phyloP scores from a whole-genome alignment of 1,284 basidiomycete species.

The Cryptococcus sp. region DNA sequence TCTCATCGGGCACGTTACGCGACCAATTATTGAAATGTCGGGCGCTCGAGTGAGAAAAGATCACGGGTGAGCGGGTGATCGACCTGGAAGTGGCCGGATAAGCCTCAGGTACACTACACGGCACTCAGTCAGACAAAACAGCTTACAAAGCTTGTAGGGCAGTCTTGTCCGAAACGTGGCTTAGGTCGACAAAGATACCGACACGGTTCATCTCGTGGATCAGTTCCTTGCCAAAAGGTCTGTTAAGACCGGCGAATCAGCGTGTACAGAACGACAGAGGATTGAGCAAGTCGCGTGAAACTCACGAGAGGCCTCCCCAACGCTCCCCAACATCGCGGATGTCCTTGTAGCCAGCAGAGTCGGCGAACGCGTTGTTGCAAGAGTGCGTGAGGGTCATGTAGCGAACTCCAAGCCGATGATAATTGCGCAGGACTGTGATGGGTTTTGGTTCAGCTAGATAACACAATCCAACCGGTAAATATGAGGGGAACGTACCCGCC shows the following conservation, averaged over 20 bases:
- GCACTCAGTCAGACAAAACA: neutral
- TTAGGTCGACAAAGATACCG: slow-evolving; percentile 55
- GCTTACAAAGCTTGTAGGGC: slow-evolving; percentile 64
- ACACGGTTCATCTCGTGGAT: slow-evolving; percentile 87
- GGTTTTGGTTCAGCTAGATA: neutral
- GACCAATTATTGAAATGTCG: slow-evolving; percentile 52
- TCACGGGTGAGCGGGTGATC: slow-evolving; percentile 70
- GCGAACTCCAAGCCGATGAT: slow-evolving; percentile 74
- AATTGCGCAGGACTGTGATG: slow-evolving; percentile 57
- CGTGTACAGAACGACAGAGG: slow-evolving; percentile 32
- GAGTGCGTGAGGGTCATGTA: slow-evolving; percentile 84
- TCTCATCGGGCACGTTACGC: slow-evolving; percentile 72
- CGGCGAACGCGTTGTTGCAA: slow-evolving; percentile 90
- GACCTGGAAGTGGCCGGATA: slow-evolving; percentile 9
- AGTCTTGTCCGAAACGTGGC: slow-evolving; percentile 78
- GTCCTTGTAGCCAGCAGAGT: slow-evolving; percentile 64
- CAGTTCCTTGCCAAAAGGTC: slow-evolving; percentile 62
- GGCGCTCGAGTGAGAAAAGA: slow-evolving; percentile 81
- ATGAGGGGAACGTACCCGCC: slow-evolving; percentile 51
- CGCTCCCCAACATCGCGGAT: slow-evolving; percentile 19
- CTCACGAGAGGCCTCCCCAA: slow-evolving; percentile 45
- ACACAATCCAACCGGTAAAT: no score
- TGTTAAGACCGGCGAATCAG: slow-evolving; percentile 35
- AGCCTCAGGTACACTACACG: neutral
- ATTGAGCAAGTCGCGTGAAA: slow-evolving; percentile 1